Evolutionary conservation across 192 early-diverging fungal genomes (phyloP).

Genomic region (Dispira simplex): DNA sequence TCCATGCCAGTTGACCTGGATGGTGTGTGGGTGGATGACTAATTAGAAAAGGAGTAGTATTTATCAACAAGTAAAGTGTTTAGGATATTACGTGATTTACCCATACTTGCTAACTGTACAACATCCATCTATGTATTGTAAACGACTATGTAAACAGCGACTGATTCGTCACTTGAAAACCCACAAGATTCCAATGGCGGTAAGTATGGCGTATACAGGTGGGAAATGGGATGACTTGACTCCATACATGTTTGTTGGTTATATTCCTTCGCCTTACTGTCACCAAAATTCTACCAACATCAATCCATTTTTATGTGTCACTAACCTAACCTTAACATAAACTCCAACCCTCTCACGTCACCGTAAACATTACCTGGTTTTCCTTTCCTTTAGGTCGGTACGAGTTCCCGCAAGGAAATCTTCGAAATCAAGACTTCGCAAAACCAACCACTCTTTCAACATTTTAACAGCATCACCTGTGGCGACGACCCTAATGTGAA

Average conservation of each 20-base stretch:
- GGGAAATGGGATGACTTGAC: neutral
- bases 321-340: neutral
- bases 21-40: too few species aligned
- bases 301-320: neutral
- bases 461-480: constrained; percentile 73
- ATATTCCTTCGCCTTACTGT: neutral
- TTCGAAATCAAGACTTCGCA: constrained; percentile 58
- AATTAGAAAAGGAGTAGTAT: too few species aligned
- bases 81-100: too few species aligned
- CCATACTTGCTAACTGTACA: too few species aligned
- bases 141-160: constrained; percentile 14
- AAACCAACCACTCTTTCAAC: constrained; percentile 51
- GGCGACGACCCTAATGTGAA: constrained; percentile 74
- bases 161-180: constrained; percentile 58
- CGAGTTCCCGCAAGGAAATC: constrained; percentile 61
- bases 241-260: neutral
- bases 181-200: constrained; percentile 61
- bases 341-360: neutral
- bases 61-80: too few species aligned
- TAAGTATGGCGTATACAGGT: constrained; percentile 11
- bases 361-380: neutral
- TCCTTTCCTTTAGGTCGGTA: constrained; percentile 36
- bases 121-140: too few species aligned
- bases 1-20: too few species aligned
- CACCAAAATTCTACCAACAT: neutral